Conservation (phyloP, 2,329 filamentous ascomycete genomes). For the Colletotrichum tofieldiae region DNA sequence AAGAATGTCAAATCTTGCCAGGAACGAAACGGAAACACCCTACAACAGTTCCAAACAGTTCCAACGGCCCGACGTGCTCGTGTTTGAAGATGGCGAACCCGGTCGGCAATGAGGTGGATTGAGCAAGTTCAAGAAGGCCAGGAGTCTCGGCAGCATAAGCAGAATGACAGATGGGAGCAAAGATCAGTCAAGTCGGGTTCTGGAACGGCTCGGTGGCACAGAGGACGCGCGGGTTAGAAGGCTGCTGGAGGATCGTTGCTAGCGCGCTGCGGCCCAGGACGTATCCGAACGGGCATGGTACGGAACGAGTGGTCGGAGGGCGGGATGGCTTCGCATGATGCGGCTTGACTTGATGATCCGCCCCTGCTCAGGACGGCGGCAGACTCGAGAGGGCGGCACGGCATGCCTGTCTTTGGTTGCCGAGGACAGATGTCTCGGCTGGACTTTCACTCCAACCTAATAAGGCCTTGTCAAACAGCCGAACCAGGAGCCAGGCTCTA, state of each 20-base stretch:
- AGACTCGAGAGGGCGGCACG: neutral
- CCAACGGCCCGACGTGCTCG: neutral
- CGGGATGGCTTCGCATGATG: neutral
- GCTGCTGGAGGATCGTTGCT: neutral
- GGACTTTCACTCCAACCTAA: neutral
- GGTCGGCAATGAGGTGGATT: slow-evolving; percentile 39
- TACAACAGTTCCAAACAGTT: slow-evolving; percentile 2
- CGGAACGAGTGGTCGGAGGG: neutral
- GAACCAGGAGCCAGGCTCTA: neutral
- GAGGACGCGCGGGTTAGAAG: slow-evolving; percentile 14
- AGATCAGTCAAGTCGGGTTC: neutral
- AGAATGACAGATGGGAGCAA: neutral
- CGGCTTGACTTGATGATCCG: neutral
- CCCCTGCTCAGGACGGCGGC: neutral
- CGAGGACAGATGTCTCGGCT: slow-evolving; percentile 7
- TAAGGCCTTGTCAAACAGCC: neutral
- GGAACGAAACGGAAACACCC: neutral
- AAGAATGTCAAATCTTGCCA: neutral
- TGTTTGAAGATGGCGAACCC: slow-evolving; percentile 3
- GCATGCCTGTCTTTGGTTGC: slow-evolving; percentile 2
- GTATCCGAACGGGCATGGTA: slow-evolving; percentile 11
- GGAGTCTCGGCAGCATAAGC: slow-evolving; percentile 26
- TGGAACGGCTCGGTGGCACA: neutral
- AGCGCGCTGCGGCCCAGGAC: slow-evolving; percentile 12
- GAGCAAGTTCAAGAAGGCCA: slow-evolving; percentile 43